Conservation (phyloP, 805 yeast species). For the Maudiozyma pseudohumilis region DNA sequence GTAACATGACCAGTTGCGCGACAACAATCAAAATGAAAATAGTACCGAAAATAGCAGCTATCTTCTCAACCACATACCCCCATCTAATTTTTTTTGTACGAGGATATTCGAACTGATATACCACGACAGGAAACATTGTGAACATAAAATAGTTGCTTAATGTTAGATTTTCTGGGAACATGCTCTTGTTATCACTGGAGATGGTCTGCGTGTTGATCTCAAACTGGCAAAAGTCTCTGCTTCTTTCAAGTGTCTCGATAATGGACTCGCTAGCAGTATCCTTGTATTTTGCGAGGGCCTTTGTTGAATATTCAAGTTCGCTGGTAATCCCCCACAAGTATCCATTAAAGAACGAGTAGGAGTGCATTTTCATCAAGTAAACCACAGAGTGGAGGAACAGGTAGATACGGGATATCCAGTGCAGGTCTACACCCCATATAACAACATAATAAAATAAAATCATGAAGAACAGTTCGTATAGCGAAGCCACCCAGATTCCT, state of each 20-base stretch:
- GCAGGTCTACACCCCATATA: slow-evolving; percentile 38
- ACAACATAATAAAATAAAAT: slow-evolving; percentile 43
- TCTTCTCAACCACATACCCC: slow-evolving; percentile 56
- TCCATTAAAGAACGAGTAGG: slow-evolving; percentile 87
- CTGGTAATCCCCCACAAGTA: slow-evolving; percentile 59
- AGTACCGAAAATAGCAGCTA: slow-evolving; percentile 78
- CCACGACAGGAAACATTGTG: slow-evolving; percentile 83
- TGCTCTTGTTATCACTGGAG: not conserved
- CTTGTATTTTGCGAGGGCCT: slow-evolving; percentile 34
- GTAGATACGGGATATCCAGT: slow-evolving; percentile 89
- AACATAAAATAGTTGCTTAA: slow-evolving; percentile 58
- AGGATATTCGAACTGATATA: slow-evolving; percentile 76
- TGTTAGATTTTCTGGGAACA: slow-evolving; percentile 68
- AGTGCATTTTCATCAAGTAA: slow-evolving; percentile 88
- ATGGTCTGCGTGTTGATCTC: slow-evolving; percentile 56
- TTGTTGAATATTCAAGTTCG: slow-evolving; percentile 44
- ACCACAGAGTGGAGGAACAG: slow-evolving; percentile 78
- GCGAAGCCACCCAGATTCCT: slow-evolving; percentile 55
- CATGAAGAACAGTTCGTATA: slow-evolving; percentile 47
- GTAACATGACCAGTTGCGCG: slow-evolving; percentile 68
- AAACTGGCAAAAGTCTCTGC: slow-evolving; percentile 58
- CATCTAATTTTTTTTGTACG: slow-evolving; percentile 61
- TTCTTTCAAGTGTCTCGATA: slow-evolving; percentile 32
- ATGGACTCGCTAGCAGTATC: slow-evolving; percentile 21
- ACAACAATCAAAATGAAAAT: slow-evolving; percentile 71